Evolutionary conservation across 257 asterid genomes (phyloP), one percentile per base, ranked within the genome.

Genomic region (Rauvolfia tetraphylla): DNA sequence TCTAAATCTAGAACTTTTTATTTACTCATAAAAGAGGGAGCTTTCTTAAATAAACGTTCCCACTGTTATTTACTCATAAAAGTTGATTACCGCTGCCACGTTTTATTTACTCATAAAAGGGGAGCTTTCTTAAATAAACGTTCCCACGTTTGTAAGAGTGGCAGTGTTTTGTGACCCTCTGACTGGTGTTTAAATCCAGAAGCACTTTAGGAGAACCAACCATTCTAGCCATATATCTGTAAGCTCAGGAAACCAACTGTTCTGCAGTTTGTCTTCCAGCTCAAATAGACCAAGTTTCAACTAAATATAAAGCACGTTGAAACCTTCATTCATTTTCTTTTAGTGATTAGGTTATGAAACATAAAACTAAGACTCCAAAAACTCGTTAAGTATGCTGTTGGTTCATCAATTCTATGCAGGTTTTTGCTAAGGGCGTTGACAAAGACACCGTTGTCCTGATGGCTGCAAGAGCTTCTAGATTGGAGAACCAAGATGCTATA

Each of bases 401-500:
- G 34, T 71, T 44, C 44, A 31, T 54, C 13, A 53, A 73, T 9
- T 65, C 27, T n/a, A 53, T 75, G 3, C 56, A 89, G 93, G 80
- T 89, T 75, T 90, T 84, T 8, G 76, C 83, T 5, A 81, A 84
- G 71, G 90, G 87, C 18, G 89, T 85, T 12, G 91, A 90, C 72
- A 79, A 59, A 70, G 90, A 87, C 39, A 80, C 69, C 33, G 92
- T 88, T 1, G 89, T 90, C 5, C 76, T 88, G 62, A 83, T 84
- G 89, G 93, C 93, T 25, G 96, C 92, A 25, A 84, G 89, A 75
- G 93, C 96, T 48, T 90, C 96, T 6, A 83, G 96, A 75, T 11
- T 84, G 75, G 96, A 90, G 81, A 90, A 88, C 70, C 92, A 88
- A 78, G 93, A 90, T 80, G 93, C 96, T 34, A 90, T 90, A 34